Base-by-base conservation (phyloP, 2,329 filamentous ascomycete species). In the Colletotrichum sp. region DNA sequence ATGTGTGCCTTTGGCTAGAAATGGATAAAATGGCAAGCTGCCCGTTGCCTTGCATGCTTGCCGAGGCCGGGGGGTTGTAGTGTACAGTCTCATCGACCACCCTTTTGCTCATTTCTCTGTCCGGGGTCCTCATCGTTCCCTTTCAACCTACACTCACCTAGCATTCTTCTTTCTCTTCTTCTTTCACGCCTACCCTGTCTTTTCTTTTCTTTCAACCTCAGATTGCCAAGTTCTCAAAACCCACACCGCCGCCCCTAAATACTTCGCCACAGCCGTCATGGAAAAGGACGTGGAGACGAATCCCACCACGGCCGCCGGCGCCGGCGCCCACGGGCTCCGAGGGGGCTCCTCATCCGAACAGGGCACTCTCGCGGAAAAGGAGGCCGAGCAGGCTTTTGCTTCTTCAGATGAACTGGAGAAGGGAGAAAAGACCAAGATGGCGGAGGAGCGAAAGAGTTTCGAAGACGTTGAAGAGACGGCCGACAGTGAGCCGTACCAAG, bases 381-480 rank as follows among this genome's bases (percentile, higher is more conserved):
- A 69, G 48, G n/a, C 26, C 55, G 64, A 12, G 13, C 71, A 66
- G 30, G 10, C 55, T 18, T 66, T 67, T 60, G 28, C 57, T 32
- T 34, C 70, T 18, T 61, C 43, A 55, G 63, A 63, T 21, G 73
- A 48, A 24, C 28, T 65, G 39, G 70, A 68, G 36, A 73, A 48
- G 34, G 64, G 55, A 12, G 63, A 64, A 24, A 55, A 73, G 43
- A 32, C 9, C 12, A 30, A 36, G 21, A 60, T 66, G 68, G 43
- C 32, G 59, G 60, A 77, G 63, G 73, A 63, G 61, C 77, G 36
- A 77, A 79, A 55, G 36, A 71, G 72, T 21, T 72, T 57, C n/a
- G 69, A 43, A 32, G 68, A 77, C 12, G 74, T 71, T 18, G 68
- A 71, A 24, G 76, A 78, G 6, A 71, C 71, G 34, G 66, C 72